These are phyloP conservation scores for Prunus yedoensis DNA, from an alignment of 331 rosid species.

Conservation along the genomic window DNA sequence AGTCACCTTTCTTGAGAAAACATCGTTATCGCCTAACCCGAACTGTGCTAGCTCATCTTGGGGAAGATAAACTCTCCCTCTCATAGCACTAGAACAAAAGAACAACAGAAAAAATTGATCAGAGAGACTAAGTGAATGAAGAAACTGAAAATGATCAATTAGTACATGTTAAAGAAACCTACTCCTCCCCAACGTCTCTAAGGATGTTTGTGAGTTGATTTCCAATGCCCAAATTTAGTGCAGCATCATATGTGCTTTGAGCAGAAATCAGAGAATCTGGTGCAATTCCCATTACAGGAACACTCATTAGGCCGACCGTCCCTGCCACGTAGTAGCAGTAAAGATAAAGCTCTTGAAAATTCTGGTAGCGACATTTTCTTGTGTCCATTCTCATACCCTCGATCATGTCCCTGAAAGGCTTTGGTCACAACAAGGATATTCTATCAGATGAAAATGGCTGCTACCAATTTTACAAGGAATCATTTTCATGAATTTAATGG, in stretches of 20 bases:
- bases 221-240: constrained; percentile 77
- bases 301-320: constrained; percentile 87
- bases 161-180: constrained; percentile 19
- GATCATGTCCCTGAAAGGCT: constrained; percentile 86
- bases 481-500: background rate
- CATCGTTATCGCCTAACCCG: constrained; percentile 58
- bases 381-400: constrained; percentile 94
- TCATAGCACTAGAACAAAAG: constrained; percentile 48
- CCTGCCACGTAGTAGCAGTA: constrained; percentile 93
- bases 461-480: background rate
- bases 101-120: background rate
- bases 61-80: constrained; percentile 91
- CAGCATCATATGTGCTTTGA: constrained; percentile 54
- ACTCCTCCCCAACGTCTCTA: constrained; percentile 96
- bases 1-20: constrained; percentile 61
- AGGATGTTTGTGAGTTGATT: constrained; percentile 88
- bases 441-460: background rate
- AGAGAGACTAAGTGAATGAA: background rate
- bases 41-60: constrained; percentile 89
- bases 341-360: constrained; percentile 71
- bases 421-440: constrained; percentile 1
- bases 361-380: constrained; percentile 51
- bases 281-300: constrained; percentile 83
- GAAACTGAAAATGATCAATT: background rate
- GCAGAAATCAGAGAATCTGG: constrained; percentile 52